Conservation (phyloP, 2,329 filamentous ascomycete genomes). For the Colletotrichum sp. region DNA sequence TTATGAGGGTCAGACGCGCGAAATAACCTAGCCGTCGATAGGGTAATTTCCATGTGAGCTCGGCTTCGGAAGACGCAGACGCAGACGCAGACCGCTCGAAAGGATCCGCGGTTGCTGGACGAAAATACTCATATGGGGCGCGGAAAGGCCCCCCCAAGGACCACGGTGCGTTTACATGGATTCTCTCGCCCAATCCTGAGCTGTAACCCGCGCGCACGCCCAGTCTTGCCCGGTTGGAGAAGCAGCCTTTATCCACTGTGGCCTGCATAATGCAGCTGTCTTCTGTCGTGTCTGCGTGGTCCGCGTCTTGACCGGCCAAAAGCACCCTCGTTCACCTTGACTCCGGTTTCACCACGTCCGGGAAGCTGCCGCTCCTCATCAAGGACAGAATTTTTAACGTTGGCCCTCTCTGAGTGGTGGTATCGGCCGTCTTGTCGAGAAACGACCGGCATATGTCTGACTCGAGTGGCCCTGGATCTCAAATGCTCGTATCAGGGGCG, state of each 20-base stretch:
- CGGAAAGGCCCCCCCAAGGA: not conserved
- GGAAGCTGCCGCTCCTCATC: not conserved
- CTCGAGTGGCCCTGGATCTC: not conserved
- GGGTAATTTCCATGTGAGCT: not conserved
- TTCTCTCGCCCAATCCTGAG: conserved; percentile 1
- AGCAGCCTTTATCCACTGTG: conserved; percentile 1
- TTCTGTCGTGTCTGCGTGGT: not conserved
- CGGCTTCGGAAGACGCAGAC: not conserved
- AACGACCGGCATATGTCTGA: not conserved
- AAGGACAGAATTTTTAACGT: not conserved
- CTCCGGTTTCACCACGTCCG: not conserved
- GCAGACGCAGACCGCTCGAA: conserved; percentile 1
- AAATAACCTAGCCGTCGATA: not conserved
- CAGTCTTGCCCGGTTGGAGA: not conserved
- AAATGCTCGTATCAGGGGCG: not conserved
- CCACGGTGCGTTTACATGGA: not conserved
- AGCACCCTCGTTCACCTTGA: not conserved
- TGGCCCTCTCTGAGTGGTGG: not conserved
- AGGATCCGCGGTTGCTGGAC: not conserved
- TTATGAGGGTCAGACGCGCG: not conserved
- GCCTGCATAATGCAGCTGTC: conserved; percentile 16
- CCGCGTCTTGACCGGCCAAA: not conserved
- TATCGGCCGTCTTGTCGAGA: not conserved
- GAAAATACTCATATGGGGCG: not conserved
- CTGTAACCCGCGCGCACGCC: not conserved